These are phyloP conservation scores for Orbilia brochopaga DNA, from an alignment of 2,329 filamentous ascomycete species.

Conservation along the genomic window DNA sequence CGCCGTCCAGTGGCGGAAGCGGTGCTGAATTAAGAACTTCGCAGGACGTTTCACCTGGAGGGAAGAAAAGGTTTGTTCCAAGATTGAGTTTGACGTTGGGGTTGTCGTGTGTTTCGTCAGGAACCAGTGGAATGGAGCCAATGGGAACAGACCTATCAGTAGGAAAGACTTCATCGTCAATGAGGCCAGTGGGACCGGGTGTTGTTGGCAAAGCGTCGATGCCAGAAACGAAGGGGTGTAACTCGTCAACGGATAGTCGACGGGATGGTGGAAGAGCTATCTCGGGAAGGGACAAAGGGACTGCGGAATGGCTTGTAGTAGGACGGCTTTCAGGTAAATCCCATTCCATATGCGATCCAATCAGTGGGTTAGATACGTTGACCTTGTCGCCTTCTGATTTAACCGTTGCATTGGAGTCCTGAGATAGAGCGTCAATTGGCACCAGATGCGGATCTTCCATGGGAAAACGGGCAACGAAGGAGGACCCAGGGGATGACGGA, in stretches of 20 bases:
- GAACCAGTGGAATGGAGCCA: not conserved
- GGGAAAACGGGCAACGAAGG: not conserved
- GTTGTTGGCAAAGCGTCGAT: not conserved
- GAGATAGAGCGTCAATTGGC: constrained; percentile 1
- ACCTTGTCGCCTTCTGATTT: not conserved
- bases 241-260: not conserved
- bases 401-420: not conserved
- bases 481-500: constrained; percentile 17
- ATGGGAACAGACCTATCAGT: not conserved
- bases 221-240: not conserved
- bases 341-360: not conserved
- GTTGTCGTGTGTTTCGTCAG: not conserved
- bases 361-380: not conserved
- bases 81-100: not conserved
- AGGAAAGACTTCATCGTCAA: not conserved
- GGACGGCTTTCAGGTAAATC: constrained; percentile 21
- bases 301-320: constrained; percentile 1
- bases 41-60: not conserved
- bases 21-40: not conserved
- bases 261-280: constrained; percentile 6
- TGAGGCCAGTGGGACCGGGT: not conserved
- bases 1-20: not conserved
- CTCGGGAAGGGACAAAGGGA: not conserved
- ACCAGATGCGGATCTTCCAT: constrained; percentile 8
- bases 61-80: not conserved